These are phyloP conservation scores for Talaromyces piceae DNA, from an alignment of 2,329 filamentous ascomycete species.

Conservation along the genomic window DNA sequence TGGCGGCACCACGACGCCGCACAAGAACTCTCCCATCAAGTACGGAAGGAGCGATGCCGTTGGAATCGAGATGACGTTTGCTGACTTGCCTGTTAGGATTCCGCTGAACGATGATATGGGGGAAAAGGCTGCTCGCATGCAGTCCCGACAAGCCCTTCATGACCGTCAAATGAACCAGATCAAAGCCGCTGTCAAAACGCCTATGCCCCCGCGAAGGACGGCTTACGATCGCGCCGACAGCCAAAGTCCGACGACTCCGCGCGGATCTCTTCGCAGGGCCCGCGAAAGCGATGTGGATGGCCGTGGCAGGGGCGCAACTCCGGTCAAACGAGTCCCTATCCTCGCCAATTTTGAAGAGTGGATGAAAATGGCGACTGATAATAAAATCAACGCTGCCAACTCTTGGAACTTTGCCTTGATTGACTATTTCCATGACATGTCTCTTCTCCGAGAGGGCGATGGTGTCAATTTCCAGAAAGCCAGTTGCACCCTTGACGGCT, in stretches of 20 bases:
- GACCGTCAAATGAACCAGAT: conserved; percentile 90
- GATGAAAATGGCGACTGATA: conserved; percentile 99
- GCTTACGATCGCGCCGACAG: conserved; percentile 29
- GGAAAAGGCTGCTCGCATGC: conserved; percentile 81
- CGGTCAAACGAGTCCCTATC: conserved; percentile 92
- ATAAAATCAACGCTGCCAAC: conserved; percentile 96
- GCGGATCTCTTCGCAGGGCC: conserved; percentile 25
- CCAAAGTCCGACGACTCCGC: conserved; percentile 46
- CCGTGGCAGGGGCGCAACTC: conserved; percentile 68
- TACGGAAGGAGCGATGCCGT: conserved; percentile 22
- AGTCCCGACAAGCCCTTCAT: conserved; percentile 79
- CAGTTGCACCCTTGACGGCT: conserved; percentile 93
- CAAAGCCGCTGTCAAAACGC: conserved; percentile 58
- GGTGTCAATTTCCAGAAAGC: conserved; percentile 98
- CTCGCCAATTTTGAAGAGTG: conserved; percentile 98
- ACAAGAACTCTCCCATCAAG: conserved; percentile 46
- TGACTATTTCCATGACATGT: conserved; percentile 99
- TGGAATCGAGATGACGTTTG: background rate
- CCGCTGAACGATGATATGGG: conserved; percentile 91
- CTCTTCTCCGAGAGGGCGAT: conserved; percentile 87
- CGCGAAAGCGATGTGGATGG: conserved; percentile 48
- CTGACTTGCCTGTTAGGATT: conserved; percentile 52
- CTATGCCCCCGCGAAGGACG: conserved; percentile 34
- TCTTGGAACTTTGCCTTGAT: conserved; percentile 99
- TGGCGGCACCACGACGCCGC: conserved; percentile 41